Base-by-base conservation (phyloP, 352 stramenopile genomes). In the Globisporangium nagaii region DNA sequence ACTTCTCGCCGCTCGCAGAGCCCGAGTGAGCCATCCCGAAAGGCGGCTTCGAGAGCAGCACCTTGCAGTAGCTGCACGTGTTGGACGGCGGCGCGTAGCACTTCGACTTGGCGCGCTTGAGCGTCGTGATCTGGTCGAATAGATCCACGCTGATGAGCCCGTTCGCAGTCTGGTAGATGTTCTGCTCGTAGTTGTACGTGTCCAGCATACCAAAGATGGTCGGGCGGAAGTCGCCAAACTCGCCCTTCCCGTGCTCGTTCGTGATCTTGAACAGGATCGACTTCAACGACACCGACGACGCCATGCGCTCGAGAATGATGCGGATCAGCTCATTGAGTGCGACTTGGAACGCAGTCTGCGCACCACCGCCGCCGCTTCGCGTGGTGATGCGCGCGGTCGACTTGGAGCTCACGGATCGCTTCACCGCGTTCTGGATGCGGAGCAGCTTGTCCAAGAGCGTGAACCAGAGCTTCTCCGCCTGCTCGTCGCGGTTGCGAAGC, bases 261-360 rank as follows among this genome's bases (percentile, higher is more conserved):
- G 92, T 97, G 51, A 98, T 96, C 73, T 98, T 98, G 52, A 96
- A 93, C 48, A 98, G 68, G 34, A 98, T 93, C 58, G 95, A 90
- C 64, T 88, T 90, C 11, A 98, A 68, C 30, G 92, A 96, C 47
- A 98, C 91, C 30, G 82, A 96, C 2, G 88, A 96, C 30, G 95
- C 88, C 90, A 98, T 97, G 34, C 90, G 78, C 66, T 97, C 90
- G 41, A 98, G 91, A 52, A 96, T 96, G 60, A 97, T 88, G 24
- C 88, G 84, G 34, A 98, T 86, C 46, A 98, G 73, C 45, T 98
- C 88, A 56, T 96, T 96, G 19, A 98, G 58, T 8, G 84, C 84
- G 39, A 94, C 83, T 47, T 94, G 84, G 65, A 94, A 93, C 1
- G 82, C 82, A n/a, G 84, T 94, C 70, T 90, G 86, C 10, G 82